Conservation (phyloP, 495 filamentous ascomycete species). For the Aspergillus coremiiformis region DNA sequence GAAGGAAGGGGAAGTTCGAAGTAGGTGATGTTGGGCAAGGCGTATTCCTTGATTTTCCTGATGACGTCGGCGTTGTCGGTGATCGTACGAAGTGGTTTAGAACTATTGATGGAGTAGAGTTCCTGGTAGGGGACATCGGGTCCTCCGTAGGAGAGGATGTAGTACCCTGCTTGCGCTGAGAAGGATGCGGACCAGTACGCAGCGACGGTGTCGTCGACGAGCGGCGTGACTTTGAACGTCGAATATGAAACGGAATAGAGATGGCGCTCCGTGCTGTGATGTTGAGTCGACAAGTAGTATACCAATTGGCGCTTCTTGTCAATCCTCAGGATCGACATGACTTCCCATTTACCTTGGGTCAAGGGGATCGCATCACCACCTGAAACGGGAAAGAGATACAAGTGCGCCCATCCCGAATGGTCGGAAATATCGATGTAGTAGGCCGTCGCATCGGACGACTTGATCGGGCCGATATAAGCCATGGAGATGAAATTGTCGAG, state of each 20-base stretch:
- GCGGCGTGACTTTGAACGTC: constrained; percentile 10
- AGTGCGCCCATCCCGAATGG: constrained; percentile 14
- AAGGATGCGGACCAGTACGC: constrained; percentile 17
- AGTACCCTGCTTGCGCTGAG: constrained; percentile 11
- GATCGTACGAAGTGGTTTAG: constrained; percentile 10
- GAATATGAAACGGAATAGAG: constrained; percentile 15
- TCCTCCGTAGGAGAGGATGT: constrained; percentile 10
- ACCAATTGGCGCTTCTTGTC: constrained; percentile 10
- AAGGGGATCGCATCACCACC: constrained; percentile 10
- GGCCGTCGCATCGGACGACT: background rate
- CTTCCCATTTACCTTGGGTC: constrained; percentile 15
- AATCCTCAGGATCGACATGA: constrained; percentile 11
- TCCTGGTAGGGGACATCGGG: constrained; percentile 18
- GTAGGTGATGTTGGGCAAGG: constrained; percentile 13
- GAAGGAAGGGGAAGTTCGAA: constrained; percentile 11
- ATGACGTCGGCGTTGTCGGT: constrained; percentile 11
- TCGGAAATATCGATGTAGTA: constrained; percentile 19
- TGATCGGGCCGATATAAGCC: constrained; percentile 8
- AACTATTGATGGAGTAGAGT: constrained; percentile 10
- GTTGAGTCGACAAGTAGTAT: constrained; percentile 16
- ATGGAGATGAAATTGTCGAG: constrained; percentile 16
- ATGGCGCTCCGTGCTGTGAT: constrained; percentile 16
- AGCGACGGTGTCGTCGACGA: constrained; percentile 13
- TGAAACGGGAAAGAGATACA: constrained; percentile 12
- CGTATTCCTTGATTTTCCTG: constrained; percentile 7